Conservation (phyloP, 2,329 filamentous ascomycete species). For the Aureobasidium pullulans region DNA sequence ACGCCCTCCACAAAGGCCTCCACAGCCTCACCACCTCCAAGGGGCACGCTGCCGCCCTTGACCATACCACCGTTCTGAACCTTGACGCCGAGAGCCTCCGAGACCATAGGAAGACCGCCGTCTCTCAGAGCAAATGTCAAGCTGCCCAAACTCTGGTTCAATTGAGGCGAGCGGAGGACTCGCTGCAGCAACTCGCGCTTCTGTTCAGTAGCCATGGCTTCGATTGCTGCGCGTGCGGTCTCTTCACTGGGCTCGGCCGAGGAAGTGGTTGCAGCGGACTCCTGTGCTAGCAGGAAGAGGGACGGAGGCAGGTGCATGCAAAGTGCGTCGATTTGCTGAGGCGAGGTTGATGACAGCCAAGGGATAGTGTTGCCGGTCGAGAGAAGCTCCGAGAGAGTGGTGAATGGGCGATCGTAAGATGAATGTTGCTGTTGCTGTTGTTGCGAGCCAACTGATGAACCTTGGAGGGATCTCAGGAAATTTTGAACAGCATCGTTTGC, state of each 20-base stretch:
- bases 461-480: constrained; percentile 75
- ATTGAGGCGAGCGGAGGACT: constrained; percentile 83
- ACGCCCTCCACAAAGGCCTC: constrained; percentile 88
- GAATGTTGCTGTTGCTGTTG: constrained; percentile 25
- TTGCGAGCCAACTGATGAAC: constrained; percentile 33
- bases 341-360: constrained; percentile 61
- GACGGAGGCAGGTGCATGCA: constrained; percentile 71
- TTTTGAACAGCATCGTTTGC: constrained; percentile 75
- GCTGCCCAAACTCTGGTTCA: constrained; percentile 76
- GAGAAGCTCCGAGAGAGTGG: constrained; percentile 79
- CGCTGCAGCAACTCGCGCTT: constrained; percentile 76
- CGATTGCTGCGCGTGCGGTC: constrained; percentile 63
- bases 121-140: constrained; percentile 83
- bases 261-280: constrained; percentile 44
- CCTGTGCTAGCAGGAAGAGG: constrained; percentile 68
- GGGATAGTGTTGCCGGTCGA: constrained; percentile 70
- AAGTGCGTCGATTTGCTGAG: constrained; percentile 61
- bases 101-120: constrained; percentile 81
- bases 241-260: constrained; percentile 56
- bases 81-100: constrained; percentile 73
- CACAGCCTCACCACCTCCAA: constrained; percentile 82
- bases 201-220: constrained; percentile 63
- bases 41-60: constrained; percentile 67
- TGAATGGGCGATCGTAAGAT: constrained; percentile 60
- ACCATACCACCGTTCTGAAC: constrained; percentile 81